A percentile compares a stretch with the other conserved stretches of the same genome.
Conservation (phyloP, 2,329 filamentous ascomycete genomes). For the Penicillium sp. region DNA sequence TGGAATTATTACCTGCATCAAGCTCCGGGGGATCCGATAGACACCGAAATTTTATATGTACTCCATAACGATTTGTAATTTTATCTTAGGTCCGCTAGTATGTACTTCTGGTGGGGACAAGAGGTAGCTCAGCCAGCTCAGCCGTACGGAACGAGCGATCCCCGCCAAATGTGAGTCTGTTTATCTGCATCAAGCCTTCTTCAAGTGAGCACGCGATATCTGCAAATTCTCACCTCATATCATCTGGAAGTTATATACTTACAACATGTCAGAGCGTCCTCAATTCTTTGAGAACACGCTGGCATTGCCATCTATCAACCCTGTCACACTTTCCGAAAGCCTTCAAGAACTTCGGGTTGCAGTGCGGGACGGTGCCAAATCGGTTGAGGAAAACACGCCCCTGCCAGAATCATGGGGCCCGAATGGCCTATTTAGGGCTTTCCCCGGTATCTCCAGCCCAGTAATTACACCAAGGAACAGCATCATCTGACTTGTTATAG, state of each 20-base stretch:
- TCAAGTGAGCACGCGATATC: conserved; percentile 14
- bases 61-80: neutral
- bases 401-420: conserved; percentile 25
- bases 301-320: conserved; percentile 14
- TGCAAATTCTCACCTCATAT: neutral
- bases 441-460: conserved; percentile 29
- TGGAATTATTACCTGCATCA: neutral
- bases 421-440: conserved; percentile 35
- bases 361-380: conserved; percentile 28
- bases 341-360: conserved; percentile 34
- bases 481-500: conserved; percentile 22
- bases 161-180: neutral
- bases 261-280: conserved; percentile 21
- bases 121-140: neutral
- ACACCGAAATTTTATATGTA: conserved; percentile 9
- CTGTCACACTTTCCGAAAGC: conserved; percentile 14
- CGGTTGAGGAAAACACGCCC: conserved; percentile 27
- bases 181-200: neutral
- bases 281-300: conserved; percentile 26
- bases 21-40: conserved; percentile 6
- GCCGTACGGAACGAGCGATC: neutral
- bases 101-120: neutral
- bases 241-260: neutral
- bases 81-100: neutral
- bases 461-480: neutral